Percentiles rank a stretch among this genome's conserved stretches.
phyloP scores from a whole-genome alignment of 1,284 basidiomycete genomes.

The Sanghuangporus baumii region DNA sequence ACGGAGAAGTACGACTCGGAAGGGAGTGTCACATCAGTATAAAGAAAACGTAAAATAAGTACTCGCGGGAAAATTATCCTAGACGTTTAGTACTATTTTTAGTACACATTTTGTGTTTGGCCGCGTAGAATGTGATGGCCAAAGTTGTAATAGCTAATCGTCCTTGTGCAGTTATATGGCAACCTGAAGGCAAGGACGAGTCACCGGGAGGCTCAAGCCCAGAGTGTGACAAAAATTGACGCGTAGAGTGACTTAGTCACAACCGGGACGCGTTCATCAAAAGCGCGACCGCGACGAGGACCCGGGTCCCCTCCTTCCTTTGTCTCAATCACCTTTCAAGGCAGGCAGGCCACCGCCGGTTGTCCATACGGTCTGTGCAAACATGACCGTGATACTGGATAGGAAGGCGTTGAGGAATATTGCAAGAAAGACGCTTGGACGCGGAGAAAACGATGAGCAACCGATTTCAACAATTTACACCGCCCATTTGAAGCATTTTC shows the following conservation, averaged over 20 bases:
- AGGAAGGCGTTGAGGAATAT: not conserved
- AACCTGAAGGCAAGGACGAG: not conserved
- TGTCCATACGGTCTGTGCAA: not conserved
- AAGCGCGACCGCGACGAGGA: not conserved
- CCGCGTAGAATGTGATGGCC: too few relatives aligned
- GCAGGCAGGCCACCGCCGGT: too few relatives aligned
- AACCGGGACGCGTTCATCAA: not conserved
- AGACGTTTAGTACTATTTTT: too few relatives aligned
- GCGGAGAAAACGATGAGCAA: not conserved
- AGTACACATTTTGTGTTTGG: too few relatives aligned
- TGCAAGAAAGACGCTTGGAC: constrained; percentile 11
- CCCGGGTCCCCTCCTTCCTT: too few relatives aligned
- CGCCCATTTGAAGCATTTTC: constrained; percentile 8
- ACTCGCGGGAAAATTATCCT: too few relatives aligned
- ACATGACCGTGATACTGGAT: not conserved
- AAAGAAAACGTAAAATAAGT: not conserved
- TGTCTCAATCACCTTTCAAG: too few relatives aligned
- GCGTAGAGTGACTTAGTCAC: not conserved
- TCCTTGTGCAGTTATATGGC: not conserved
- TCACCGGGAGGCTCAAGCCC: not conserved
- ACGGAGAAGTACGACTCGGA: not conserved
- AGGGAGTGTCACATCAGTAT: not conserved
- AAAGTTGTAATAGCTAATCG: too few relatives aligned
- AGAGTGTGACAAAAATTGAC: not conserved
- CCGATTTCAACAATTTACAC: constrained; percentile 8